Evolutionary conservation across 2,329 filamentous ascomycete species (phyloP), one percentile per base, ranked within the genome.

Genomic region (Cryoendolithus antarcticus): DNA sequence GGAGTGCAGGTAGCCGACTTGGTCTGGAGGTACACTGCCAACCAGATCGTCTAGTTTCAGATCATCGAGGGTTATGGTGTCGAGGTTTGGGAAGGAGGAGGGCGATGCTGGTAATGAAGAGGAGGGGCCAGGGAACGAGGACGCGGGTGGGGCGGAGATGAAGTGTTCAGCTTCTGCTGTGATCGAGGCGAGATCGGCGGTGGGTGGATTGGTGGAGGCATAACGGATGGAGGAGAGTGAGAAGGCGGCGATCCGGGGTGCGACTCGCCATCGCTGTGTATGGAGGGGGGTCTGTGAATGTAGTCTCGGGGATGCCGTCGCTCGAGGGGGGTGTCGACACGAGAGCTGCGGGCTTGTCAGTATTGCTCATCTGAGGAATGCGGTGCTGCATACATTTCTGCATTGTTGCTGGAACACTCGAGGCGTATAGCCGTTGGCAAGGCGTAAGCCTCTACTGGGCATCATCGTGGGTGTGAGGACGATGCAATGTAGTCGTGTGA

Each of bases 1-100:
- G 5, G 76, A 71, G 50, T 83, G 75, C 42, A 98, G 67, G 55
- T 88, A 95, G 45, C 91, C 91, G 42, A 93, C 74, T 37, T 76
- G 69, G 54, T 89, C 82, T 32, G 11, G 31, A 29, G 82, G 76
- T 46, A 86, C 74, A 45, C 72, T 63, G 44, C 77, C 68, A 32
- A 69, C 44, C 3, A 54, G 48, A 6, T 56, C 49, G 9, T 54
- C 44, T 15, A 54, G 48, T 33, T 61, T 54, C 9, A 64, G 50
- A 15, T 54, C 53, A 21, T 62, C 61, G 29, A 64, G 55, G 7
- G 48, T 56, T 37, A 59, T 56, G 19, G 49, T 50, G 39, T 57
- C 53, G 40, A 57, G 45, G 40, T 52, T 53, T 12, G 50, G 45
- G 35, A 49, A 47, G 10, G 40, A 10, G 11, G 44, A 12, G 9